Percentiles rank a stretch among this genome's conserved stretches.
Conservation (phyloP, 1,139 yeast species). For the Tardiomyces blankii region DNA sequence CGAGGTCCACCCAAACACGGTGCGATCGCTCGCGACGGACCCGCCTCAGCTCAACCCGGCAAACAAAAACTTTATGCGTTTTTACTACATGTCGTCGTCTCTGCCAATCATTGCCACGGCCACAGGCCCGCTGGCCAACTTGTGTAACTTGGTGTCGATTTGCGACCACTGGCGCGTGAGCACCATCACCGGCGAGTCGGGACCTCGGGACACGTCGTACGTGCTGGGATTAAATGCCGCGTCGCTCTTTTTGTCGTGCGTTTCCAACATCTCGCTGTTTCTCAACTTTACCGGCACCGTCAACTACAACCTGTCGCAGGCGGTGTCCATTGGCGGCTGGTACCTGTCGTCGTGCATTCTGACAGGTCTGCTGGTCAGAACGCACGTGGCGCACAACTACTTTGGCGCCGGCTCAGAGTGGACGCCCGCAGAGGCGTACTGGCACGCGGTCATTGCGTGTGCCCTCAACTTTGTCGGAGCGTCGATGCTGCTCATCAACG, state of each 20-base stretch:
- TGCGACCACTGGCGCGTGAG: neutral
- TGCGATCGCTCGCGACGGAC: neutral
- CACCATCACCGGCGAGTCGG: neutral
- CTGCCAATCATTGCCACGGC: neutral
- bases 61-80: neutral
- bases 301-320: constrained; percentile 47
- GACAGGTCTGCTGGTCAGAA: constrained; percentile 35
- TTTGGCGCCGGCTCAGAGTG: constrained; percentile 9
- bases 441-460: constrained; percentile 63
- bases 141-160: neutral
- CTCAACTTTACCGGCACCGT: constrained; percentile 54
- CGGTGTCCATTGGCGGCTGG: constrained; percentile 19
- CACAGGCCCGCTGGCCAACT: neutral
- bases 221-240: constrained; percentile 47
- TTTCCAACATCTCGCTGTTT: constrained; percentile 54
- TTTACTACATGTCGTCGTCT: neutral
- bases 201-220: constrained; percentile 27
- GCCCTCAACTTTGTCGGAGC: constrained; percentile 49
- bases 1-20: neutral
- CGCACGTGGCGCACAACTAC: constrained; percentile 17
- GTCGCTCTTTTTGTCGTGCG: constrained; percentile 50
- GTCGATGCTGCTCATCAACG: constrained; percentile 42
- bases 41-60: neutral
- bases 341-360: constrained; percentile 22
- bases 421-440: constrained; percentile 52